These are phyloP conservation scores for Trypethelium eluteriae DNA, from an alignment of 495 filamentous ascomycete species.

Conservation along the genomic window DNA sequence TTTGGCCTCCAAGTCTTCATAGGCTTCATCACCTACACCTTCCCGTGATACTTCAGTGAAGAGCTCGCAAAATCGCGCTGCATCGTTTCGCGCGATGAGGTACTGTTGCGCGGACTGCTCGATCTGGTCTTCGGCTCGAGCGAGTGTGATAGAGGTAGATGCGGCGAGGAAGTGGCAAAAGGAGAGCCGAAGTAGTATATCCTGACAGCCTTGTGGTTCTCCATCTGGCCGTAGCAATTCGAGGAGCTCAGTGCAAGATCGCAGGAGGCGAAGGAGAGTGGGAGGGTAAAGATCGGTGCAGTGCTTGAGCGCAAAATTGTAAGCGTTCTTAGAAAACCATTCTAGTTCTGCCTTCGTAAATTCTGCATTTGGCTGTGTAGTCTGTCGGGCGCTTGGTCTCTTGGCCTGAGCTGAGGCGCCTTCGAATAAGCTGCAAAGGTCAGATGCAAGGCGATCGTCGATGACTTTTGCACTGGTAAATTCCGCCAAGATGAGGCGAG, in stretches of 20 bases:
- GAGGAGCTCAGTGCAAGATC: slow-evolving; percentile 54
- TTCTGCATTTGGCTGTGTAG: slow-evolving; percentile 31
- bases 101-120: slow-evolving; percentile 53
- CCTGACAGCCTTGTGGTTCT: slow-evolving; percentile 35
- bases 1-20: slow-evolving; percentile 25
- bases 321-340: slow-evolving; percentile 74
- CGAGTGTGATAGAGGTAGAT: slow-evolving; percentile 52
- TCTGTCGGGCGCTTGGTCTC: slow-evolving; percentile 27
- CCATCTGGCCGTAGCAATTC: slow-evolving; percentile 49
- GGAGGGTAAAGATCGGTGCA: slow-evolving; percentile 48
- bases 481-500: slow-evolving; percentile 52
- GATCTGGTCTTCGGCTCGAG: slow-evolving; percentile 55
- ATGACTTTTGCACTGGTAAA: slow-evolving; percentile 38
- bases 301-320: slow-evolving; percentile 61
- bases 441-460: slow-evolving; percentile 33
- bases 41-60: slow-evolving; percentile 29
- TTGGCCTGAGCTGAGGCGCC: slow-evolving; percentile 43
- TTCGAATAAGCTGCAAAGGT: slow-evolving; percentile 58
- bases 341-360: slow-evolving; percentile 59
- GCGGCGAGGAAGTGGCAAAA: slow-evolving; percentile 63
- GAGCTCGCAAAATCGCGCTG: slow-evolving; percentile 45
- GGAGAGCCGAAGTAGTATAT: slow-evolving; percentile 51
- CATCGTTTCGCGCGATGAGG: slow-evolving; percentile 47
- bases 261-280: slow-evolving; percentile 49
- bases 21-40: slow-evolving; percentile 24